Percentiles rank a stretch among this genome's conserved stretches.
Evolutionary conservation across 2,329 filamentous ascomycete species (phyloP).

Genomic region (Stagonosporopsis tanaceti): DNA sequence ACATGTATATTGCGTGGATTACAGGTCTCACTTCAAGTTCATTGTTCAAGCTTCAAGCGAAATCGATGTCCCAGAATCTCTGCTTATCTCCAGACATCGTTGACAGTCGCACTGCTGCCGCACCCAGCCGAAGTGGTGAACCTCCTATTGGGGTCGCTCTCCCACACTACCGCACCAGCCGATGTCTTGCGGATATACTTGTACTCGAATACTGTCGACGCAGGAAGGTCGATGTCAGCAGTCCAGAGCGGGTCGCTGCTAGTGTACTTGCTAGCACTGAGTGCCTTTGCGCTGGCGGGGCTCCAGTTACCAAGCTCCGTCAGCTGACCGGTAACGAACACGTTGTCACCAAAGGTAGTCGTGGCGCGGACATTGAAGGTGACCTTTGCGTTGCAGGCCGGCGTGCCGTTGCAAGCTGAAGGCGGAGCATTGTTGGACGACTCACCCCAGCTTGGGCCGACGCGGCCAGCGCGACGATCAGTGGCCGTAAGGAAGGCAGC

Average conservation of each 20-base stretch:
- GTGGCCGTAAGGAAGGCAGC: slow-evolving; percentile 68
- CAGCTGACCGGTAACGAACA: slow-evolving; percentile 56
- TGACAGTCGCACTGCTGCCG: slow-evolving; percentile 26
- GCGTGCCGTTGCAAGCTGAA: slow-evolving; percentile 27
- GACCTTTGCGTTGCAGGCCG: slow-evolving; percentile 41
- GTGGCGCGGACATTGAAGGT: slow-evolving; percentile 58
- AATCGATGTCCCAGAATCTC: background rate
- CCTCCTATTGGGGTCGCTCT: slow-evolving; percentile 54
- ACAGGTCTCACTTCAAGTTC: background rate
- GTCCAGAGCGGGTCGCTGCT: slow-evolving; percentile 56
- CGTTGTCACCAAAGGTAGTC: slow-evolving; percentile 58
- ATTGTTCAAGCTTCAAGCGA: background rate
- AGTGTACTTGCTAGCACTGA: slow-evolving; percentile 55
- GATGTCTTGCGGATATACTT: slow-evolving; percentile 57
- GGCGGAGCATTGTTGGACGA: slow-evolving; percentile 57
- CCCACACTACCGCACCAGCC: slow-evolving; percentile 55
- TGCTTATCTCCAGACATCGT: slow-evolving; percentile 31
- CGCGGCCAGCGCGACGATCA: slow-evolving; percentile 25
- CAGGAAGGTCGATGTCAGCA: slow-evolving; percentile 49
- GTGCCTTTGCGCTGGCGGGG: slow-evolving; percentile 46
- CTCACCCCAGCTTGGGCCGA: slow-evolving; percentile 28
- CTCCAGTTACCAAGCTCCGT: slow-evolving; percentile 56
- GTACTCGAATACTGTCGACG: slow-evolving; percentile 54
- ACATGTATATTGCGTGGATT: background rate
- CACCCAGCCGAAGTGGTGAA: slow-evolving; percentile 40